Conservation (phyloP, 768 basidiomycete genomes). For the Naganishia randhawae region DNA sequence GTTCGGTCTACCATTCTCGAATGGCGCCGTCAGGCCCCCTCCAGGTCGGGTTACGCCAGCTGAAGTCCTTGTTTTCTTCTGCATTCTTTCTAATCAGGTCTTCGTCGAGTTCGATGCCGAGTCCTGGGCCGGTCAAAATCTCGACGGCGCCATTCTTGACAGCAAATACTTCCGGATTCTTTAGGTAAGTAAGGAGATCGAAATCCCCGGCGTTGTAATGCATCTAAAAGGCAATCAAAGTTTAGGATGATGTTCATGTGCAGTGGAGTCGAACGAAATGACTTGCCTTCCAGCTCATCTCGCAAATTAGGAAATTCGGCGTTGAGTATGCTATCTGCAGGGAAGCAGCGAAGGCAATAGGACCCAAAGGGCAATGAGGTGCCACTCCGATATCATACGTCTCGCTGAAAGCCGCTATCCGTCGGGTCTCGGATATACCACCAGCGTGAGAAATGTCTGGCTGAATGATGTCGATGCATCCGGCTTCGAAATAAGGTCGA, state of each 20-base stretch:
- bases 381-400: slow-evolving; percentile 66
- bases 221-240: slow-evolving; percentile 53
- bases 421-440: slow-evolving; percentile 61
- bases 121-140: slow-evolving; percentile 41
- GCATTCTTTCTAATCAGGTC: slow-evolving; percentile 48
- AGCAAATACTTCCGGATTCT: slow-evolving; percentile 48
- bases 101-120: slow-evolving; percentile 49
- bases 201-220: slow-evolving; percentile 60
- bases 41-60: slow-evolving; percentile 58
- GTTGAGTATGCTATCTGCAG: slow-evolving; percentile 62
- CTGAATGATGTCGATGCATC: slow-evolving; percentile 66
- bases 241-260: background rate
- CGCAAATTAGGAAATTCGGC: slow-evolving; percentile 57
- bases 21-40: slow-evolving; percentile 30
- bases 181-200: slow-evolving; percentile 63
- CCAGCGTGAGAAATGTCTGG: slow-evolving; percentile 59
- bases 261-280: background rate
- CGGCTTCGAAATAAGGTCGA: slow-evolving; percentile 62
- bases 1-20: slow-evolving; percentile 25
- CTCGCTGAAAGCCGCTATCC: slow-evolving; percentile 61
- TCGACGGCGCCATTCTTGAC: slow-evolving; percentile 44
- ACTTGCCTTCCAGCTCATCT: slow-evolving; percentile 42
- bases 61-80: slow-evolving; percentile 50
- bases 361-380: slow-evolving; percentile 67
- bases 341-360: slow-evolving; percentile 66